phyloP scores from a whole-genome alignment of 306 rosid species.

The Quercus aquifolioides region DNA sequence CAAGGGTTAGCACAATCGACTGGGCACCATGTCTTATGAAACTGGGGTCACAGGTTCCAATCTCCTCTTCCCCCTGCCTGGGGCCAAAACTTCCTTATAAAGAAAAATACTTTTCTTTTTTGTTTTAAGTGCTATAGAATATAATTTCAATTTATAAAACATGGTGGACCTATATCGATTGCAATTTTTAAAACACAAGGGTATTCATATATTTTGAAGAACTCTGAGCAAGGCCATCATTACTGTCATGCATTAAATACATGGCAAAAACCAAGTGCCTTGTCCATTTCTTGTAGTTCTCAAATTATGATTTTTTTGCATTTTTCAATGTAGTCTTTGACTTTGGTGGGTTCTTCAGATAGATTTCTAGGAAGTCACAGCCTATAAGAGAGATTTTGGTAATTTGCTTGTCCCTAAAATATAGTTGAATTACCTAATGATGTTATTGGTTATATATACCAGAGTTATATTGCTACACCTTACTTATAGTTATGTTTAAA shows the following conservation, averaged over 20 bases:
- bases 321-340: not conserved
- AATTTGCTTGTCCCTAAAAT: not conserved
- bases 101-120: too few relatives aligned
- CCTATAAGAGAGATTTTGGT: not conserved
- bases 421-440: not conserved
- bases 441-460: too few relatives aligned
- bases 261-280: not conserved
- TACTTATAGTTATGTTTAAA: too few relatives aligned
- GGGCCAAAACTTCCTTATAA: too few relatives aligned
- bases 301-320: not conserved
- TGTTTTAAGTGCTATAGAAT: not conserved
- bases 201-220: not conserved
- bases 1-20: too few relatives aligned
- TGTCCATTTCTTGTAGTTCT: not conserved
- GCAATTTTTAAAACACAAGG: not conserved
- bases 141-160: not conserved
- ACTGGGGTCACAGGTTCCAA: too few relatives aligned
- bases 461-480: too few relatives aligned
- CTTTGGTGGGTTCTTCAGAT: not conserved
- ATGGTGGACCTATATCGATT: not conserved
- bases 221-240: not conserved
- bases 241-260: not conserved
- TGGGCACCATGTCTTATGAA: too few relatives aligned
- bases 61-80: too few relatives aligned
- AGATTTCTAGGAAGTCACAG: too few relatives aligned